Conservation (phyloP, 352 stramenopile genomes). For the Phytophthora lateralis region DNA sequence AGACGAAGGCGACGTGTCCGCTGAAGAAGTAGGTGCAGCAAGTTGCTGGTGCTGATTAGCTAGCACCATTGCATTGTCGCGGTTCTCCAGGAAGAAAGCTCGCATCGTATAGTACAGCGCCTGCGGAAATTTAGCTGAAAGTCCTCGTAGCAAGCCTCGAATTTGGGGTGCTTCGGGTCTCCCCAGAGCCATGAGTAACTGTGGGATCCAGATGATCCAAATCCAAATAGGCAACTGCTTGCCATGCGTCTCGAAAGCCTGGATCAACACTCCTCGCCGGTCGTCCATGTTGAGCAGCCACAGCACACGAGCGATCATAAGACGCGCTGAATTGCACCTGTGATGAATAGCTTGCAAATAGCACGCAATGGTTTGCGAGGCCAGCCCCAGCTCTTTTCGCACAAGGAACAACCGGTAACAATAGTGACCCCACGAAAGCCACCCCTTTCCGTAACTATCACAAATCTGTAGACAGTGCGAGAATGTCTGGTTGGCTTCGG, state of each 20-base stretch:
- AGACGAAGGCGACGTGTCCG: conserved; percentile 30
- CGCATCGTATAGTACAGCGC: conserved; percentile 98
- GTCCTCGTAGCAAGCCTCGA: conserved; percentile 74
- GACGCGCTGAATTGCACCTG: conserved; percentile 84
- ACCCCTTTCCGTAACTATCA: conserved; percentile 93
- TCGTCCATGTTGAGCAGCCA: conserved; percentile 93
- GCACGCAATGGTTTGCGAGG: conserved; percentile 91
- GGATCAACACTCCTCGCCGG: conserved; percentile 66
- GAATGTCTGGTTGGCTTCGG: conserved; percentile 91
- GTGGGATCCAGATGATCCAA: conserved; percentile 99
- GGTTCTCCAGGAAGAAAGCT: conserved; percentile 97
- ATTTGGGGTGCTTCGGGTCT: conserved; percentile 91
- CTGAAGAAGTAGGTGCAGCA: conserved; percentile 16
- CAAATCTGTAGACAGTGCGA: conserved; percentile 92
- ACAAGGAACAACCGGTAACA: conserved; percentile 87
- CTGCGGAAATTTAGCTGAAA: conserved; percentile 96
- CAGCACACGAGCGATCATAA: conserved; percentile 92
- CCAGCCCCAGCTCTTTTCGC: conserved; percentile 74
- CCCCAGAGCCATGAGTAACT: conserved; percentile 95
- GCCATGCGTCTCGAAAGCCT: conserved; percentile 93
- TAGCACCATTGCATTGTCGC: conserved; percentile 85
- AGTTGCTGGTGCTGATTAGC: conserved; percentile 43
- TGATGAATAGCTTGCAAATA: conserved; percentile 94
- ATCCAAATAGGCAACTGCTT: conserved; percentile 97
- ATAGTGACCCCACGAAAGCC: conserved; percentile 94